These are phyloP conservation scores for Diplodia corticola DNA, from an alignment of 2,329 filamentous ascomycete species.

Conservation along the genomic window DNA sequence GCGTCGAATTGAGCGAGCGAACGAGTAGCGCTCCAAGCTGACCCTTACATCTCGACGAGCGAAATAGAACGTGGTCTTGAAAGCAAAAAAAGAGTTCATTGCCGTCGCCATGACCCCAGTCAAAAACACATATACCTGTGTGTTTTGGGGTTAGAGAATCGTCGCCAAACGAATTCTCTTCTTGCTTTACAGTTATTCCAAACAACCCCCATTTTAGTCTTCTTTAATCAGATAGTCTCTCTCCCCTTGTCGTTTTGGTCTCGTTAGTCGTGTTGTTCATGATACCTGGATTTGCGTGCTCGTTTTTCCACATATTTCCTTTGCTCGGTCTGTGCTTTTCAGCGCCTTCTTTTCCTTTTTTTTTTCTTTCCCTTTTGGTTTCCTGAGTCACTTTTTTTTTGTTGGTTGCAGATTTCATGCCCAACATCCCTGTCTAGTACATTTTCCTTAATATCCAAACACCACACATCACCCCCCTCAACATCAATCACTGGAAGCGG, in stretches of 20 bases:
- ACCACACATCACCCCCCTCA: background rate
- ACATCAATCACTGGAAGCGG: constrained; percentile 2
- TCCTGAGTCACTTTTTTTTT: background rate
- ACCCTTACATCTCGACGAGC: background rate
- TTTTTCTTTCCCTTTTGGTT: background rate
- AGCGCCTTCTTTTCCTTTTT: background rate
- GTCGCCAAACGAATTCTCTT: constrained; percentile 12
- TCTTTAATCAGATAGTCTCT: constrained; percentile 14
- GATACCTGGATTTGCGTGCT: constrained; percentile 20
- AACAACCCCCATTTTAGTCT: background rate
- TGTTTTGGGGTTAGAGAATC: background rate
- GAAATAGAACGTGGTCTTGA: constrained; percentile 9
- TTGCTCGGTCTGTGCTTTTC: constrained; percentile 9
- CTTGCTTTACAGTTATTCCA: background rate
- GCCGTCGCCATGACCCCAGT: background rate
- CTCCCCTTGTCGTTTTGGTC: background rate
- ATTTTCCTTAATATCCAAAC: constrained; percentile 13
- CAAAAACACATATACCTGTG: background rate
- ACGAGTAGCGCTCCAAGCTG: background rate
- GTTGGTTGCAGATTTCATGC: background rate
- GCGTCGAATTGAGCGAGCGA: constrained; percentile 1
- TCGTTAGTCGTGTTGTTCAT: constrained; percentile 14
- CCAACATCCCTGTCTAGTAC: background rate
- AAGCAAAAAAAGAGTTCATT: background rate
- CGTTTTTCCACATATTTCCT: background rate